These are phyloP conservation scores for Aspergillus sp. DNA, from an alignment of 2,329 filamentous ascomycete genomes.

Conservation along the genomic window DNA sequence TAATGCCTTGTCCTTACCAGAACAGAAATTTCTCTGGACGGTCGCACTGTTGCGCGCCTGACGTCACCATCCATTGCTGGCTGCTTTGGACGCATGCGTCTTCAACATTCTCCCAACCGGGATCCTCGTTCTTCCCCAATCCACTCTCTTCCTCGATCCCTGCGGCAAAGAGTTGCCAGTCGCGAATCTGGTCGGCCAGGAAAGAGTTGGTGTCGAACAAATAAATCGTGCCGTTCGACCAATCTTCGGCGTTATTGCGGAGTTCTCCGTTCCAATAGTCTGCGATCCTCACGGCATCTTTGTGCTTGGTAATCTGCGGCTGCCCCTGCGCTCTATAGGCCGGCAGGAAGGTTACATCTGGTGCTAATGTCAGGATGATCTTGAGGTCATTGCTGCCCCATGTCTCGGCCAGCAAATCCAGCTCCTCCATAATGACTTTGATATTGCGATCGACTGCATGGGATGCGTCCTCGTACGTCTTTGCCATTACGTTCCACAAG, in stretches of 20 bases:
- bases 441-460: conserved; percentile 34
- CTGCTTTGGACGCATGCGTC: conserved; percentile 35
- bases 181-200: conserved; percentile 41
- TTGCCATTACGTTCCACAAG: conserved; percentile 37
- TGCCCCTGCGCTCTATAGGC: conserved; percentile 31
- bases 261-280: conserved; percentile 40
- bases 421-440: conserved; percentile 34
- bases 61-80: conserved; percentile 32
- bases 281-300: conserved; percentile 35
- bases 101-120: conserved; percentile 41
- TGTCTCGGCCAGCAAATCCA: conserved; percentile 32
- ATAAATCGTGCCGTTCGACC: conserved; percentile 38
- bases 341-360: conserved; percentile 45
- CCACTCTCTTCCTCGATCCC: conserved; percentile 39
- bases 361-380: conserved; percentile 40
- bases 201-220: conserved; percentile 45
- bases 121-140: conserved; percentile 34
- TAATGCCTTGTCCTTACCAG: conserved; percentile 35
- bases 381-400: conserved; percentile 34
- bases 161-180: conserved; percentile 38
- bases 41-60: conserved; percentile 34
- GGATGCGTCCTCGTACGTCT: conserved; percentile 28
- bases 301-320: conserved; percentile 30
- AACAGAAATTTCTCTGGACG: conserved; percentile 43
- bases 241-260: conserved; percentile 30